Base-by-base conservation (phyloP, 169 alveolate species). In the Eimeria praecox region DNA sequence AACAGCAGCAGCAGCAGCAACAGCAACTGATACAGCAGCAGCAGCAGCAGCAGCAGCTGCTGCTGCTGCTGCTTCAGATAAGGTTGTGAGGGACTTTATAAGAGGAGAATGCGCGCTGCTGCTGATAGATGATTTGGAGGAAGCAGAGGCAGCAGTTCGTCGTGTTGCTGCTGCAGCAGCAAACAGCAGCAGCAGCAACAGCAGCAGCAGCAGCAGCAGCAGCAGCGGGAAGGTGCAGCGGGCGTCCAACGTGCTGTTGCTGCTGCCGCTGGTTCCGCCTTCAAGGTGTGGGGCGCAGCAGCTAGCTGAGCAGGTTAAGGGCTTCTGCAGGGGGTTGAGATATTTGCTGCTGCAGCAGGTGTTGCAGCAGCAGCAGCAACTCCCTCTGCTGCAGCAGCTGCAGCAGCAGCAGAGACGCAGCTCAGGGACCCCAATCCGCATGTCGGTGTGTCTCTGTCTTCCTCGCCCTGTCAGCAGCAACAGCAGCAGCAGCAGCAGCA, bases 231-330 rank as follows among this genome's bases (percentile, higher is more conserved):
- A 40, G 42, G 42, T 46, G 27, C 89, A 44, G 89, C 64, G 30
- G 46, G 6, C 89, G 33, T 40, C 90, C 1, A 82, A 82, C 46
- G 90, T 82, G n/a, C 33, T 82, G 73, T 46, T 82, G 90, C 90
- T 82, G 90, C 90, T 82, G 73, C 90, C 90, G 6, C 49, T 82
- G 16, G 90, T 16, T 40, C 73, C 90, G 5, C 73, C 90, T n/a
- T 24, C 90, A 24, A 27, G 24, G 33, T 82, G 90, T 33, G 90
- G 46, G 90, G 90, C 69, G 35, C 52, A 27, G 90, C 64, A 33
- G 90, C 71, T 82, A 3, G 90, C 90, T 30, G 73, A 24, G 27
- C 44, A 52, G 52, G 49, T 82, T 27, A 49, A 27, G 46, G 33
- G 69, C 27, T 82, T 82, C 44, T 82, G 73, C 18, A 22, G 30